Percentiles rank a stretch among this genome's conserved stretches.
These are phyloP conservation scores for Triticum aestivum DNA, from an alignment of 176 grass and related monocot genomes.

Conservation along the genomic window DNA sequence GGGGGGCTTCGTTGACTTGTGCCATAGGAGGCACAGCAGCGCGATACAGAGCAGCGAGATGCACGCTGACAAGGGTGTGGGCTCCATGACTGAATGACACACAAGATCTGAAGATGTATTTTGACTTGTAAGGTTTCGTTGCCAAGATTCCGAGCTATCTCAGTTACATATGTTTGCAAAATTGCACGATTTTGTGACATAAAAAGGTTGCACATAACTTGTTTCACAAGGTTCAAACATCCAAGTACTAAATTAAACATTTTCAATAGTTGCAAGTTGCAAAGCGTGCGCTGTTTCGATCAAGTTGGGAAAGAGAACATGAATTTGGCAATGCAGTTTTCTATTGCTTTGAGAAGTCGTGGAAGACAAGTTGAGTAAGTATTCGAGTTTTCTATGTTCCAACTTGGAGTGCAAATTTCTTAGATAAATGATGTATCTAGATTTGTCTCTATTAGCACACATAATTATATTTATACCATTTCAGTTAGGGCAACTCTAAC, in stretches of 20 bases:
- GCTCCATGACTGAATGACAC: not conserved
- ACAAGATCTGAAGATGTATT: not conserved
- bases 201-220: not conserved
- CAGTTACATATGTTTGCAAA: not conserved
- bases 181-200: not conserved
- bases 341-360: not conserved
- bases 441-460: not conserved
- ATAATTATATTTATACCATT: no score
- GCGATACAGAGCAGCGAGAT: not conserved
- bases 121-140: not conserved
- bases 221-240: not conserved
- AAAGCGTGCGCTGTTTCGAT: not conserved
- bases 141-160: not conserved
- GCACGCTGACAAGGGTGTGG: not conserved
- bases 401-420: not conserved
- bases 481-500: no score
- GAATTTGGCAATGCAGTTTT: not conserved
- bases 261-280: not conserved
- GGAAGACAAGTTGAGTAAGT: not conserved
- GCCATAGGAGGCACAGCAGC: slow-evolving; percentile 12
- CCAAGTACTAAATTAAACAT: not conserved
- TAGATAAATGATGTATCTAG: not conserved
- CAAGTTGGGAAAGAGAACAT: not conserved
- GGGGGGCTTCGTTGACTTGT: not conserved
- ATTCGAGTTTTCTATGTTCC: not conserved